phyloP scores from a whole-genome alignment of 2,329 filamentous ascomycete species.

The Colletotrichum zoysiae region DNA sequence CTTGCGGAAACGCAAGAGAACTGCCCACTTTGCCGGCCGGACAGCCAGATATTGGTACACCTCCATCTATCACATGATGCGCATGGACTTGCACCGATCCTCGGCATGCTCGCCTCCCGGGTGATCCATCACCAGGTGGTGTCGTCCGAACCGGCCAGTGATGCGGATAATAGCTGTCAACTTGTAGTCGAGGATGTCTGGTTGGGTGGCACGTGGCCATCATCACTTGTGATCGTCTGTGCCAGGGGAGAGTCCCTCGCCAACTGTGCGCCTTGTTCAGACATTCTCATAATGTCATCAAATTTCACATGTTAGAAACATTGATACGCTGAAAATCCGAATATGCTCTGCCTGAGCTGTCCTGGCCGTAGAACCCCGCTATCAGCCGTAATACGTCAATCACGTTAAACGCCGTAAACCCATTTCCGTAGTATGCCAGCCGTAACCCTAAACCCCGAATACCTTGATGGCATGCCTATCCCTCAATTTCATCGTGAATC shows the following conservation, averaged over 20 bases:
- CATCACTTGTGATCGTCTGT: background rate
- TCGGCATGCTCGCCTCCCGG: background rate
- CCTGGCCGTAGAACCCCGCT: conserved; percentile 40
- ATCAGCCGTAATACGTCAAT: conserved; percentile 29
- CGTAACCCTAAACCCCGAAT: background rate
- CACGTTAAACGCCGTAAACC: conserved; percentile 25
- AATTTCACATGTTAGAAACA: background rate
- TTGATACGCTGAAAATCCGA: background rate
- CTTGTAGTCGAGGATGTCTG: background rate
- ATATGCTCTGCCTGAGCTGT: conserved; percentile 34
- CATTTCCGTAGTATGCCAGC: conserved; percentile 23
- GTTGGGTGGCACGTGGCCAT: background rate
- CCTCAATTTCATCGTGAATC: background rate
- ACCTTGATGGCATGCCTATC: conserved; percentile 8
- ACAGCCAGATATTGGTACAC: background rate
- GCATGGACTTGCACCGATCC: background rate
- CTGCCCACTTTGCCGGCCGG: background rate
- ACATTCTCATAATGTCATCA: conserved; percentile 5
- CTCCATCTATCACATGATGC: conserved; percentile 9
- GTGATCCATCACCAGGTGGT: background rate
- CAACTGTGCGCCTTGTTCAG: background rate
- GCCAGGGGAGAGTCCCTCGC: background rate
- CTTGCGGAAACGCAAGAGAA: background rate
- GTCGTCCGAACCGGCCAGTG: conserved; percentile 11
- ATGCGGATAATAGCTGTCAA: conserved; percentile 6